Evolutionary conservation across 129 eudicot genomes (phyloP).

Genomic region (Tanacetum coccineum): DNA sequence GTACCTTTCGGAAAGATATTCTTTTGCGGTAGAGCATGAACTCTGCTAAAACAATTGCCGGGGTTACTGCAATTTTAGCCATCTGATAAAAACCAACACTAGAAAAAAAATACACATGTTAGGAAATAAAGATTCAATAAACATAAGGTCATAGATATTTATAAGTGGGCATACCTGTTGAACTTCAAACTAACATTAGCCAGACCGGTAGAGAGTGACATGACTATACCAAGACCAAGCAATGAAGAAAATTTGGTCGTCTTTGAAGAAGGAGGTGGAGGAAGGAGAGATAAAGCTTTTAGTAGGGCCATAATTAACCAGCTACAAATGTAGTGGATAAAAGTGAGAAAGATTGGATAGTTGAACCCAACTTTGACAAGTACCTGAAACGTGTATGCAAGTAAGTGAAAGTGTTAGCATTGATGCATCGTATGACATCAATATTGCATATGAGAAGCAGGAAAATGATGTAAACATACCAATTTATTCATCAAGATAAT

Average conservation of each 20-base stretch:
- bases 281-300: constrained; percentile 68
- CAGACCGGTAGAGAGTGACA: constrained; percentile 94
- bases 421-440: neutral
- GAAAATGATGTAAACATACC: constrained; percentile 41
- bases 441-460: neutral
- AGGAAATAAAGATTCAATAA: neutral
- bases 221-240: constrained; percentile 77
- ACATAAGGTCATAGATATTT: neutral
- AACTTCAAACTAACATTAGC: constrained; percentile 96
- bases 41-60: constrained; percentile 93
- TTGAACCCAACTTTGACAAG: constrained; percentile 91
- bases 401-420: constrained; percentile 10
- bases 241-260: constrained; percentile 70
- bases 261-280: constrained; percentile 74
- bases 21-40: constrained; percentile 71
- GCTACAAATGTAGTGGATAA: constrained; percentile 87
- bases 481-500: constrained; percentile 92
- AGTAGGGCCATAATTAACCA: constrained; percentile 90
- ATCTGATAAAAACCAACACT: constrained; percentile 99
- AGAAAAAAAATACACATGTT: constrained; percentile 20
- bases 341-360: constrained; percentile 89
- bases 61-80: constrained; percentile 99
- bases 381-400: constrained; percentile 44
- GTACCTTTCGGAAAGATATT: constrained; percentile 74
- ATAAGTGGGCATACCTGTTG: constrained; percentile 59